These are phyloP conservation scores for Phoma sp. DNA, from an alignment of 2,329 filamentous ascomycete species.

Conservation along the genomic window DNA sequence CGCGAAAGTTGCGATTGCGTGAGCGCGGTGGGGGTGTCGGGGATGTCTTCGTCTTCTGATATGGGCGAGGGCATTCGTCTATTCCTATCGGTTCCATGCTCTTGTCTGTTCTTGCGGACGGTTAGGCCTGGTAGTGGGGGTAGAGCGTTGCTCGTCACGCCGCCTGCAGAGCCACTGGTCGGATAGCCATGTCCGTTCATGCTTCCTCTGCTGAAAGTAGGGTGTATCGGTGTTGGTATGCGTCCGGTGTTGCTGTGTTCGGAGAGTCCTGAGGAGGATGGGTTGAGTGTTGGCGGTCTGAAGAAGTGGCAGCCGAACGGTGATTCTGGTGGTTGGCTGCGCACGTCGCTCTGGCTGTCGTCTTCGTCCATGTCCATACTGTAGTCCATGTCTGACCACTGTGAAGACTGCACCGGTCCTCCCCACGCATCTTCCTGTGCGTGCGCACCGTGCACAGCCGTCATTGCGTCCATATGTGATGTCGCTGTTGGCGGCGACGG, in stretches of 20 bases:
- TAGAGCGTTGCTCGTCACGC: slow-evolving; percentile 24
- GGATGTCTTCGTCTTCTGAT: slow-evolving; percentile 49
- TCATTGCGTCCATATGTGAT: slow-evolving; percentile 39
- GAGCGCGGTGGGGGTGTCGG: slow-evolving; percentile 46
- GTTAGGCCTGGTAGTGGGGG: slow-evolving; percentile 26
- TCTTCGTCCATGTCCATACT: slow-evolving; percentile 51
- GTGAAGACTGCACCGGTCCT: slow-evolving; percentile 31
- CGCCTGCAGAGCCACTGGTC: slow-evolving; percentile 38
- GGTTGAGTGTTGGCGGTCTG: slow-evolving; percentile 45
- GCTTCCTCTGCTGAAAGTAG: slow-evolving; percentile 42
- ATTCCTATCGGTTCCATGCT: slow-evolving; percentile 32
- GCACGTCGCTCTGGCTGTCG: slow-evolving; percentile 40
- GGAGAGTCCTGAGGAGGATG: slow-evolving; percentile 35
- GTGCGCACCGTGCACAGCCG: slow-evolving; percentile 26
- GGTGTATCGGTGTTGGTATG: slow-evolving; percentile 52
- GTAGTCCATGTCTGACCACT: slow-evolving; percentile 33
- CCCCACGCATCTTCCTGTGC: slow-evolving; percentile 7
- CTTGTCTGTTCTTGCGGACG: slow-evolving; percentile 31
- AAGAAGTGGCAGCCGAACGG: slow-evolving; percentile 40
- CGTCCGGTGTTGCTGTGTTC: slow-evolving; percentile 32
- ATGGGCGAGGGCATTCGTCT: slow-evolving; percentile 52
- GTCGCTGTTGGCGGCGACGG: slow-evolving; percentile 38
- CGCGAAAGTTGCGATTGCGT: slow-evolving; percentile 49
- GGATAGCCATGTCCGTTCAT: slow-evolving; percentile 41
- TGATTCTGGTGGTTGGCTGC: slow-evolving; percentile 47